phyloP scores from a whole-genome alignment of 805 yeast species.

The Saccharomycopsis guyanensis region DNA sequence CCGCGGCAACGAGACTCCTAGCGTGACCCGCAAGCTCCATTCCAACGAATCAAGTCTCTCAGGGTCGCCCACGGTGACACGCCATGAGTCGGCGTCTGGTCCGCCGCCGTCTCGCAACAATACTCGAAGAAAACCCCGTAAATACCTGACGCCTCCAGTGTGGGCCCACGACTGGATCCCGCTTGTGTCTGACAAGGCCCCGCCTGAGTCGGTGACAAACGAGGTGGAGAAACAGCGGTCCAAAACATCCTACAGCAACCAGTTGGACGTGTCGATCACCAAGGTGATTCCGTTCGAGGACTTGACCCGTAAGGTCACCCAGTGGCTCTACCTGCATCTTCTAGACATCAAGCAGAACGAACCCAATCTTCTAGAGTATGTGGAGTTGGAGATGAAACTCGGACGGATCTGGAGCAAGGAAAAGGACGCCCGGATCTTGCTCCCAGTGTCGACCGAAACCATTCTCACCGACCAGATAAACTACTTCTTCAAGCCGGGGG shows the following conservation, averaged over 20 bases:
- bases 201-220: constrained; percentile 1
- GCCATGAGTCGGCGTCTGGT: neutral
- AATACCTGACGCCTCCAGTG: constrained; percentile 37
- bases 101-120: neutral
- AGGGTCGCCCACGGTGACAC: constrained; percentile 5
- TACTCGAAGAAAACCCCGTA: constrained; percentile 12
- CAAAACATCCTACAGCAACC: constrained; percentile 4
- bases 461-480: constrained; percentile 48
- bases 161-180: constrained; percentile 81
- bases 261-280: constrained; percentile 43
- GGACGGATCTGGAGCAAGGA: constrained; percentile 63
- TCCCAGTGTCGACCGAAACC: constrained; percentile 66
- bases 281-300: constrained; percentile 77
- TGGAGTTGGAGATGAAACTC: constrained; percentile 70
- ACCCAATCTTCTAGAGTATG: constrained; percentile 36
- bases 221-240: constrained; percentile 5
- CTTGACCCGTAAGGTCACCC: constrained; percentile 70
- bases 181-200: constrained; percentile 23
- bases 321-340: constrained; percentile 83
- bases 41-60: constrained; percentile 5
- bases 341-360: constrained; percentile 49
- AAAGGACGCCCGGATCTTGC: constrained; percentile 50
- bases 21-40: constrained; percentile 24
- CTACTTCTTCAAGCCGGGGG: constrained; percentile 55
- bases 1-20: constrained; percentile 34